Conservation (phyloP, 179 eudicot species). For the Drosera spatulata region DNA sequence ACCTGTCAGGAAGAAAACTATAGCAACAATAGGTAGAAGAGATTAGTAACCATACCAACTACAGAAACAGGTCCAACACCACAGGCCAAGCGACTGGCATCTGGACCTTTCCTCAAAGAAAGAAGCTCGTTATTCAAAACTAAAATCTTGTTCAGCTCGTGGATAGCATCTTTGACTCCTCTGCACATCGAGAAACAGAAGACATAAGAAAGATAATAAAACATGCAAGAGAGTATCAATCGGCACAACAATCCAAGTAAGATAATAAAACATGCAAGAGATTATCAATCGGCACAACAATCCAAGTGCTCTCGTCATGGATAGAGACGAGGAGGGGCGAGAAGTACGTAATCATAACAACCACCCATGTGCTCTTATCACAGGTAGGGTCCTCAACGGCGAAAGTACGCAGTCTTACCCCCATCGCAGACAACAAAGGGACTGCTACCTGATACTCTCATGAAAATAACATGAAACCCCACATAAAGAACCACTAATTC, state of each 20-base stretch:
- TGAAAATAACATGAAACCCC: no score
- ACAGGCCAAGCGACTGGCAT: conserved; percentile 62
- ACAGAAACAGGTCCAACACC: conserved; percentile 81
- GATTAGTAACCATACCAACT: conserved; percentile 36
- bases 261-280: not conserved
- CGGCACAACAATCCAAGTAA: not conserved
- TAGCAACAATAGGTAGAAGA: conserved; percentile 4
- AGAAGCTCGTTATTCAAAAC: conserved; percentile 50
- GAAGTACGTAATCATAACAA: no score
- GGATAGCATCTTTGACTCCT: conserved; percentile 40
- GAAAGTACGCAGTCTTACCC: no score
- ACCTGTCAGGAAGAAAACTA: not conserved
- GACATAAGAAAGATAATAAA: not conserved
- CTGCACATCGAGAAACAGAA: conserved; percentile 21
- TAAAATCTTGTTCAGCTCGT: conserved; percentile 66
- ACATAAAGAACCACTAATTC: no score
- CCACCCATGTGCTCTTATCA: no score
- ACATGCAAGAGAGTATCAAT: not conserved
- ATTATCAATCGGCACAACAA: not conserved
- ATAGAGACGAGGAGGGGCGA: no score
- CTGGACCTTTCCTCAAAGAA: conserved; percentile 62
- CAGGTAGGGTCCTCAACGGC: no score
- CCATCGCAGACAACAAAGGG: no score
- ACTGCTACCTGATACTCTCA: no score
- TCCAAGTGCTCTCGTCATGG: no score